Evolutionary conservation across 2,329 filamentous ascomycete genomes (phyloP).

Genomic region (Emmonsiellopsis sp.): DNA sequence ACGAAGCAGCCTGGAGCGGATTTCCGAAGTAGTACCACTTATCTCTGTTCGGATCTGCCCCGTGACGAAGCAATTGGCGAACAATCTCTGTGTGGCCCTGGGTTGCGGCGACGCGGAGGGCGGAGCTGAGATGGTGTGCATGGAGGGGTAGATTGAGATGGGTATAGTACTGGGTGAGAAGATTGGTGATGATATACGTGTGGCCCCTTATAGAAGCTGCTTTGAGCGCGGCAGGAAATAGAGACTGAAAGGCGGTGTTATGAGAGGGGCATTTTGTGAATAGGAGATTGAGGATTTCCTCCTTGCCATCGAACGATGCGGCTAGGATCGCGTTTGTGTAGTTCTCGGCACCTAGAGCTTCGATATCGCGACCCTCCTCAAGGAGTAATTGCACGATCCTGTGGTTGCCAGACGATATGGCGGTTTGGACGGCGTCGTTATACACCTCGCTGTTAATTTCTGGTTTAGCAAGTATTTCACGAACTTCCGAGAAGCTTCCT

Average conservation of each 20-base stretch:
- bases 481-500: background rate
- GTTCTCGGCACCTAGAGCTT: background rate
- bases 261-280: background rate
- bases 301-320: background rate
- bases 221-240: background rate
- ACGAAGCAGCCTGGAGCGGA: conserved; percentile 8
- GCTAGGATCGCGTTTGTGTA: background rate
- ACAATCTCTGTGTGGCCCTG: background rate
- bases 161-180: background rate
- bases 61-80: background rate
- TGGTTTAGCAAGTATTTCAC: background rate
- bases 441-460: background rate
- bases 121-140: background rate
- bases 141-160: background rate
- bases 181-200: background rate
- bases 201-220: background rate
- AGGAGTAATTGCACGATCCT: background rate
- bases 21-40: background rate
- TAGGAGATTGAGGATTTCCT: background rate
- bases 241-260: background rate
- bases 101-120: background rate
- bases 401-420: background rate
- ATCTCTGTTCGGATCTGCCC: background rate
- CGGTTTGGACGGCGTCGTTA: background rate
- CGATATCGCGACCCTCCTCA: background rate